phyloP scores from a whole-genome alignment of 768 basidiomycete species.

The Amanita thiersii region DNA sequence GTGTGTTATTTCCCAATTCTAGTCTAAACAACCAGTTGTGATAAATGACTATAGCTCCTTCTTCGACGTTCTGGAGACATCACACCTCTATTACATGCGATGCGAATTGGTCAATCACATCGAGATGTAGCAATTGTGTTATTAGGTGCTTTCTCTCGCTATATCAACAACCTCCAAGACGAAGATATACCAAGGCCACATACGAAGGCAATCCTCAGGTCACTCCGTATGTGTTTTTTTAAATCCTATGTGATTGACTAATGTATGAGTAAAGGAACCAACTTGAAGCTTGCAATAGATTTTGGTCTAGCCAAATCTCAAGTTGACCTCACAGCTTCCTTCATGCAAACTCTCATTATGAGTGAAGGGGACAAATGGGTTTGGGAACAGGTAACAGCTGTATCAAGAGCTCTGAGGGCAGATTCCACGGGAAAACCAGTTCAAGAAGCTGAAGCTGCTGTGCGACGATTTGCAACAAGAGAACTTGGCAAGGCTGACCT shows the following conservation, averaged over 20 bases:
- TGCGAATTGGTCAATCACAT: slow-evolving; percentile 69
- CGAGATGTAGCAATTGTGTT: slow-evolving; percentile 82
- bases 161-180: slow-evolving; percentile 83
- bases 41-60: slow-evolving; percentile 41
- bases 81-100: slow-evolving; percentile 87
- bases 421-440: slow-evolving; percentile 72
- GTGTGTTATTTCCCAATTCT: slow-evolving; percentile 38
- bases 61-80: slow-evolving; percentile 80
- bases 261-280: slow-evolving; percentile 41
- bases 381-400: slow-evolving; percentile 54
- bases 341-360: slow-evolving; percentile 93
- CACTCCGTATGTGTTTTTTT: slow-evolving; percentile 47
- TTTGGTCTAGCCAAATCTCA: slow-evolving; percentile 76
- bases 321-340: slow-evolving; percentile 82
- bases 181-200: slow-evolving; percentile 62
- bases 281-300: slow-evolving; percentile 90
- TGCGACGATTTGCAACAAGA: slow-evolving; percentile 80
- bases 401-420: slow-evolving; percentile 62
- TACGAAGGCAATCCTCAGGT: slow-evolving; percentile 69
- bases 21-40: neutral
- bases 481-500: slow-evolving; percentile 72
- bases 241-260: neutral
- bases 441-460: slow-evolving; percentile 60
- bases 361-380: slow-evolving; percentile 93
- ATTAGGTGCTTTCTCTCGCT: slow-evolving; percentile 85